phyloP scores from a whole-genome alignment of 208 protist genomes.

The Trypanosoma theileri region DNA sequence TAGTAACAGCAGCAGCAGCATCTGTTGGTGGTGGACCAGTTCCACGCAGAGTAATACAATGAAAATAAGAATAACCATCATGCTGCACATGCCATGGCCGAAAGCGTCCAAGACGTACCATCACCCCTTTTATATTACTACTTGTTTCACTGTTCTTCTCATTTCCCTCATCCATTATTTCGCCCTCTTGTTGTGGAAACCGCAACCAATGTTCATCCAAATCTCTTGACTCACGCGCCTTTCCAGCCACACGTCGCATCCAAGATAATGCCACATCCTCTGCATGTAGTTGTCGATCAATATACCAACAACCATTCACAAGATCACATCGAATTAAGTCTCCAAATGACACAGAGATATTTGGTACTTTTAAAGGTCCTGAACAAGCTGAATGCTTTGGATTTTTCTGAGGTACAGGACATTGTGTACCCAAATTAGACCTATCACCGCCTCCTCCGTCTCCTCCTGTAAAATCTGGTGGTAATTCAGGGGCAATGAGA shows the following conservation, averaged over 20 bases:
- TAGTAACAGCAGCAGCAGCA: background rate
- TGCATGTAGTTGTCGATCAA: slow-evolving; percentile 36
- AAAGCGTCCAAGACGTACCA: slow-evolving; percentile 39
- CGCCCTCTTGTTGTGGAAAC: slow-evolving; percentile 22
- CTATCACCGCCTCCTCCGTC: background rate
- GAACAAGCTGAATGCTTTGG: background rate
- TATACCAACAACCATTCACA: slow-evolving; percentile 37
- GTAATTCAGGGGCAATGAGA: slow-evolving; percentile 23
- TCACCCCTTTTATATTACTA: background rate
- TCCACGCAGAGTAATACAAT: slow-evolving; percentile 41
- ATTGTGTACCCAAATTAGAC: slow-evolving; percentile 14
- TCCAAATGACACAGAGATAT: slow-evolving; percentile 28
- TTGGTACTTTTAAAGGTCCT: background rate
- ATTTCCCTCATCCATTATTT: background rate
- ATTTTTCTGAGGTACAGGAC: slow-evolving; percentile 17
- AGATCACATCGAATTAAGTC: slow-evolving; percentile 39
- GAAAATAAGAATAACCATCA: slow-evolving; percentile 61
- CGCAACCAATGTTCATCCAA: slow-evolving; percentile 46
- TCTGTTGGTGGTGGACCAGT: background rate
- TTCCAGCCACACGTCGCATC: slow-evolving; percentile 48
- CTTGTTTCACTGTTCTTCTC: too few species aligned
- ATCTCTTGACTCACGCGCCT: slow-evolving; percentile 41
- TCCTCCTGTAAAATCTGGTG: background rate
- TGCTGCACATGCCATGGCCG: slow-evolving; percentile 46
- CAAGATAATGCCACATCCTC: slow-evolving; percentile 51